A percentile compares a stretch with the other conserved stretches of the same genome.
Evolutionary conservation across 23 red algal species (phyloP).

Genomic region (Pyropia haitanensis): DNA sequence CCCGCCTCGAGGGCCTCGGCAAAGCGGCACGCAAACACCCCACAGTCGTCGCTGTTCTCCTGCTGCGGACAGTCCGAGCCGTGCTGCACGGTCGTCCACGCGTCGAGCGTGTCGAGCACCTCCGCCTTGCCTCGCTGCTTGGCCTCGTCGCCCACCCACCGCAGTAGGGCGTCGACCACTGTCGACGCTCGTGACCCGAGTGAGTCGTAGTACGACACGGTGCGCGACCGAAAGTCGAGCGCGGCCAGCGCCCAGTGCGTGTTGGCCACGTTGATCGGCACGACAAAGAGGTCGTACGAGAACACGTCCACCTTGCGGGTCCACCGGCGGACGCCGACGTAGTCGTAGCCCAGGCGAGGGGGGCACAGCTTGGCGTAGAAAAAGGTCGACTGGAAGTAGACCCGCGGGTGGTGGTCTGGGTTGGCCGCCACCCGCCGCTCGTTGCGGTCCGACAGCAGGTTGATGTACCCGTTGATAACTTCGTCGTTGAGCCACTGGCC

Average conservation of each 20-base stretch:
- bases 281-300: conserved; percentile 50
- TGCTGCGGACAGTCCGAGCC: conserved; percentile 53
- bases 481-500: conserved; percentile 90
- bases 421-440: conserved; percentile 10
- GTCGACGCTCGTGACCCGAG: conserved; percentile 47
- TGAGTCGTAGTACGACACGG: conserved; percentile 57
- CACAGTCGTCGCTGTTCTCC: conserved; percentile 85
- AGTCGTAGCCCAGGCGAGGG: conserved; percentile 60
- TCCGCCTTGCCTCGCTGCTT: conserved; percentile 31
- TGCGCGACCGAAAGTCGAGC: conserved; percentile 47
- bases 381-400: conserved; percentile 63
- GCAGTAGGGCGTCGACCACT: conserved; percentile 44
- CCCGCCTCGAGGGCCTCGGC: conserved; percentile 34
- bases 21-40: conserved; percentile 82
- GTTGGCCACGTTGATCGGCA: conserved; percentile 89
- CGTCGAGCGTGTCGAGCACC: conserved; percentile 5
- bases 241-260: conserved; percentile 85
- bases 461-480: conserved; percentile 83
- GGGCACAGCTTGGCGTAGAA: conserved; percentile 69
- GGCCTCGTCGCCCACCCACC: conserved; percentile 79
- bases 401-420: conserved; percentile 3
- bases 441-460: conserved; percentile 40
- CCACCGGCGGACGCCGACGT: conserved; percentile 73
- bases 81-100: conserved; percentile 16
- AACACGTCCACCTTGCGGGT: conserved; percentile 75